Conservation (phyloP, 2,329 filamentous ascomycete species). For the Penicillium sp. region DNA sequence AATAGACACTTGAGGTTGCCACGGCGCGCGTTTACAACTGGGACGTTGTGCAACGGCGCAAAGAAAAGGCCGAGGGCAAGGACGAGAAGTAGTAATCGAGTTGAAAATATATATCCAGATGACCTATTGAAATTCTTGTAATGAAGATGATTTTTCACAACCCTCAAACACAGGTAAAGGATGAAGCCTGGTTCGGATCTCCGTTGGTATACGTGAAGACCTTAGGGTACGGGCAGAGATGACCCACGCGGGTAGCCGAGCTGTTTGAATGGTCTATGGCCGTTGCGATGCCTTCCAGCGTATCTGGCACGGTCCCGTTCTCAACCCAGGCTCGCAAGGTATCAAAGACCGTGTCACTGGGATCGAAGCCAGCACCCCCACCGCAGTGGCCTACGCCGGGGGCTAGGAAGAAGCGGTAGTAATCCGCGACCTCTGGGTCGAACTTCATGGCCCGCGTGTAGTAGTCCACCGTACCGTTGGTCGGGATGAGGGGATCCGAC, state of each 20-base stretch:
- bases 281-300: not conserved
- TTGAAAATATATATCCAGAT: not conserved
- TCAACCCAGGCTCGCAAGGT: not conserved
- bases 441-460: constrained; percentile 1
- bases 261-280: no score
- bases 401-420: no score
- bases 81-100: constrained; percentile 40
- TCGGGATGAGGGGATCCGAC: constrained; percentile 1
- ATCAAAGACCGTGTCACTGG: not conserved
- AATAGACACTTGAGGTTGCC: constrained; percentile 89
- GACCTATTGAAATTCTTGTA: not conserved
- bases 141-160: not conserved
- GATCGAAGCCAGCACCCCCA: not conserved
- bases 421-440: not conserved
- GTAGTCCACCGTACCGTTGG: constrained; percentile 13
- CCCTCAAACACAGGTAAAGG: not conserved
- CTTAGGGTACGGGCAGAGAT: no score
- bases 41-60: constrained; percentile 94
- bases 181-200: not conserved
- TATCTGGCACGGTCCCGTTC: not conserved
- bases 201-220: no score
- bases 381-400: no score
- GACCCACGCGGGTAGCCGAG: no score
- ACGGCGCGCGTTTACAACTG: constrained; percentile 98
- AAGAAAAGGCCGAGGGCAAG: constrained; percentile 67